Conservation (phyloP, 768 basidiomycete species). For the Podaxis carcinomalis region DNA sequence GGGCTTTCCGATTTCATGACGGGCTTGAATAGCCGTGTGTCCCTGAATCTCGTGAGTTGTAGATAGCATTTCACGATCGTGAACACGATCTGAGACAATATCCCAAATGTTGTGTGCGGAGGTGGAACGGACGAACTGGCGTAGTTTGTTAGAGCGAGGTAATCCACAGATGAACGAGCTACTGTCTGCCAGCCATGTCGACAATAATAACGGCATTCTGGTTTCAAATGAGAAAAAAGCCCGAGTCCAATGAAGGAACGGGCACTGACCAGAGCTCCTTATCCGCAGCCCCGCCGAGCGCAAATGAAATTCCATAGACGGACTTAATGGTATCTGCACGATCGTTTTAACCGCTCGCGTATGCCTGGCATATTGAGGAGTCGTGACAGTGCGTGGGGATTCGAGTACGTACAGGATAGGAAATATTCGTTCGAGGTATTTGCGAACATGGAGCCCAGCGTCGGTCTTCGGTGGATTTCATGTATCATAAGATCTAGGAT, state of each 20-base stretch:
- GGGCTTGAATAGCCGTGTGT: slow-evolving; percentile 22
- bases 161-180: not conserved
- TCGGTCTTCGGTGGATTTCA: slow-evolving; percentile 23
- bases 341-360: slow-evolving; percentile 14
- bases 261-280: slow-evolving; percentile 23
- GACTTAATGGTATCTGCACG: slow-evolving; percentile 21
- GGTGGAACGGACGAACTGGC: slow-evolving; percentile 24
- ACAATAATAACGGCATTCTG: slow-evolving; percentile 25
- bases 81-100: slow-evolving; percentile 26
- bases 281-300: slow-evolving; percentile 27
- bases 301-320: slow-evolving; percentile 21
- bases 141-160: not conserved
- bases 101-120: slow-evolving; percentile 25
- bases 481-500: slow-evolving; percentile 24
- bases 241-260: not conserved
- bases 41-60: slow-evolving; percentile 12
- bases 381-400: not conserved
- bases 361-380: slow-evolving; percentile 14
- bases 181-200: slow-evolving; percentile 29
- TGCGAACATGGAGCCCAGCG: slow-evolving; percentile 25
- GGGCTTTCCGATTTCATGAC: slow-evolving; percentile 20
- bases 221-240: not conserved
- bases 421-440: slow-evolving; percentile 22
- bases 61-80: not conserved
- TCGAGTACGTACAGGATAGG: slow-evolving; percentile 21